Evolutionary conservation across 306 rosid genomes (phyloP).

Genomic region (Morella rubra): DNA sequence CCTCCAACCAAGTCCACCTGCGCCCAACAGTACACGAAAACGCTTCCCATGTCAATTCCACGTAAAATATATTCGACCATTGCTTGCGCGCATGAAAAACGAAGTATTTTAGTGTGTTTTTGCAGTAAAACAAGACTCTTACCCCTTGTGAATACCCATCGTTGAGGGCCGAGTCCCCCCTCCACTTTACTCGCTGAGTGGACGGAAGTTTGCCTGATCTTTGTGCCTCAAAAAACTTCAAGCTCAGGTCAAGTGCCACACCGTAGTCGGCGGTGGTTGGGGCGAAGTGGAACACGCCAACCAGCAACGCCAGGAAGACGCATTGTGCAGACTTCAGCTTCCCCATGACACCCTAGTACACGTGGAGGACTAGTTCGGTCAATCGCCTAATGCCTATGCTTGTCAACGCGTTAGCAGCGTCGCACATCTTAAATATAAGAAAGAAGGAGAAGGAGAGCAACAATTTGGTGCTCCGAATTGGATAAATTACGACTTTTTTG

Average conservation of each 20-base stretch:
- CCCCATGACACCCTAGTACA: background rate
- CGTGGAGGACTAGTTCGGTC: too few relatives aligned
- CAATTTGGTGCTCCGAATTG: background rate
- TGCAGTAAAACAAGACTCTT: slow-evolving; percentile 2
- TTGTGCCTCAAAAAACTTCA: slow-evolving; percentile 81
- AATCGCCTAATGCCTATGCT: background rate
- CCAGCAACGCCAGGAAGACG: slow-evolving; percentile 29
- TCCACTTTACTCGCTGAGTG: slow-evolving; percentile 64
- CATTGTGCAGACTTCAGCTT: slow-evolving; percentile 21
- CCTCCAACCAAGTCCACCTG: slow-evolving; percentile 90
- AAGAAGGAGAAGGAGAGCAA: slow-evolving; percentile 4
- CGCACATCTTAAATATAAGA: background rate
- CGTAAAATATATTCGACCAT: too few relatives aligned
- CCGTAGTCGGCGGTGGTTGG: slow-evolving; percentile 50
- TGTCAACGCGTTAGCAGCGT: background rate
- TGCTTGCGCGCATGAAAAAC: background rate
- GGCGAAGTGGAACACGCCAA: slow-evolving; percentile 19
- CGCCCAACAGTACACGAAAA: background rate
- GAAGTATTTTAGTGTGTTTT: background rate
- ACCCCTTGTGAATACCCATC: slow-evolving; percentile 85
- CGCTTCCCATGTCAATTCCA: background rate
- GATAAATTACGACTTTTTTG: background rate
- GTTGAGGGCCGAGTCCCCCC: slow-evolving; percentile 68
- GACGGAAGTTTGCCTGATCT: slow-evolving; percentile 68
- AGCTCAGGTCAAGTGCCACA: slow-evolving; percentile 70